phyloP scores from a whole-genome alignment of 2,329 filamentous ascomycete genomes.

The Cryphonectria parasitica region DNA sequence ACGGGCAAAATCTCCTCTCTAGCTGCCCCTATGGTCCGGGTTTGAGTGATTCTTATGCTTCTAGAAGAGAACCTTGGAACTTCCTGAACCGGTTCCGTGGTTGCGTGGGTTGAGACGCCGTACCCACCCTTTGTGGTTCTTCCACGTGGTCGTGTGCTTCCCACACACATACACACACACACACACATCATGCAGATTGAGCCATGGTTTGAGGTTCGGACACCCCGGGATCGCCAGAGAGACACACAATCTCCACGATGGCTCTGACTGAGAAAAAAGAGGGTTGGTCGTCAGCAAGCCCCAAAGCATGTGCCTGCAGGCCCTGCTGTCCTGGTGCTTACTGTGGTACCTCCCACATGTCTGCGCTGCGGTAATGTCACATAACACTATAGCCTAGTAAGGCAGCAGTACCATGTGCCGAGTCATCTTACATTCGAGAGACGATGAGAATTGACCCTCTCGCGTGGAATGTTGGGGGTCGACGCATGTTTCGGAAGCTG shows the following conservation, averaged over 20 bases:
- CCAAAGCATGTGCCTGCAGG: neutral
- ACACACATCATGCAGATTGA: neutral
- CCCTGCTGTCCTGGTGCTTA: constrained; percentile 5
- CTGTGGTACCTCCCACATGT: neutral
- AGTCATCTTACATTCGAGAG: neutral
- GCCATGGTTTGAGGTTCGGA: neutral
- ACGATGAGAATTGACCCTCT: neutral
- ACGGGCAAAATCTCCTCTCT: neutral
- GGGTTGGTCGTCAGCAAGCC: neutral
- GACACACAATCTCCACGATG: neutral
- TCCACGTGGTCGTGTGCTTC: constrained; percentile 7
- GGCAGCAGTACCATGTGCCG: neutral
- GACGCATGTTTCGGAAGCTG: constrained; percentile 3
- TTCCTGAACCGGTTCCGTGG: neutral
- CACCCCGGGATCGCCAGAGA: neutral
- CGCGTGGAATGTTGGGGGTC: neutral
- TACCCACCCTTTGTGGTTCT: neutral
- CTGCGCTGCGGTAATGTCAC: neutral
- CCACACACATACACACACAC: neutral
- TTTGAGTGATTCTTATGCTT: neutral
- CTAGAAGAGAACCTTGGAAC: neutral
- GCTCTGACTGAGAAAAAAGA: neutral
- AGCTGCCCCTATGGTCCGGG: neutral
- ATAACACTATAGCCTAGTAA: neutral
- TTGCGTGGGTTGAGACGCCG: neutral